Conservation (phyloP, 768 basidiomycete genomes). For the Kwoniella heveanensis region DNA sequence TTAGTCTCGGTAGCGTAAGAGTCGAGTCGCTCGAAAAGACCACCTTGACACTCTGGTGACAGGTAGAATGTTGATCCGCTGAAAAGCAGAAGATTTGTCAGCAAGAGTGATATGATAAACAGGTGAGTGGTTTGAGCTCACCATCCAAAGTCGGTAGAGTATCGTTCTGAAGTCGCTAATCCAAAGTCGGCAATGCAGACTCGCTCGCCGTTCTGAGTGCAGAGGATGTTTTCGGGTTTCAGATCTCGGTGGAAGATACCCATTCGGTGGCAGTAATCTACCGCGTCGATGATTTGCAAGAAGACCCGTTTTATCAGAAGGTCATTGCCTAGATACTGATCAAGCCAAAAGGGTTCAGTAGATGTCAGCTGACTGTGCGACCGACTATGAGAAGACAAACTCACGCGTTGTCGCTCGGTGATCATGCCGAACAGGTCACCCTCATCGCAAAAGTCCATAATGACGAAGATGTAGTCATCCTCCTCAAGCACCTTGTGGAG, state of each 20-base stretch:
- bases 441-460: constrained; percentile 89
- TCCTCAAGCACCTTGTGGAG: constrained; percentile 69
- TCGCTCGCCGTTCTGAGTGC: constrained; percentile 68
- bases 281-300: constrained; percentile 87
- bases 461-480: constrained; percentile 67
- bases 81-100: not conserved
- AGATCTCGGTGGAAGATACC: constrained; percentile 96
- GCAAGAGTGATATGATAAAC: not conserved
- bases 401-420: constrained; percentile 57
- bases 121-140: constrained; percentile 14
- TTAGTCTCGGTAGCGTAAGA: constrained; percentile 76
- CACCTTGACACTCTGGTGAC: constrained; percentile 75
- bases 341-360: no score
- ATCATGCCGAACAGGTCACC: constrained; percentile 94
- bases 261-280: constrained; percentile 86
- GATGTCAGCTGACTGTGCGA: constrained; percentile 7
- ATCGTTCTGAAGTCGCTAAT: constrained; percentile 79
- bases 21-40: constrained; percentile 58
- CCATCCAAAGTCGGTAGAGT: constrained; percentile 85
- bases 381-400: constrained; percentile 15
- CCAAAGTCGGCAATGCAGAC: constrained; percentile 95
- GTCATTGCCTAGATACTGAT: constrained; percentile 81
- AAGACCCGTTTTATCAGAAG: constrained; percentile 84
- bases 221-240: constrained; percentile 88
- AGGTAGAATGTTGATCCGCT: constrained; percentile 94